Base-by-base conservation (phyloP, 768 basidiomycete genomes). In the Xanthoconium purpureum region DNA sequence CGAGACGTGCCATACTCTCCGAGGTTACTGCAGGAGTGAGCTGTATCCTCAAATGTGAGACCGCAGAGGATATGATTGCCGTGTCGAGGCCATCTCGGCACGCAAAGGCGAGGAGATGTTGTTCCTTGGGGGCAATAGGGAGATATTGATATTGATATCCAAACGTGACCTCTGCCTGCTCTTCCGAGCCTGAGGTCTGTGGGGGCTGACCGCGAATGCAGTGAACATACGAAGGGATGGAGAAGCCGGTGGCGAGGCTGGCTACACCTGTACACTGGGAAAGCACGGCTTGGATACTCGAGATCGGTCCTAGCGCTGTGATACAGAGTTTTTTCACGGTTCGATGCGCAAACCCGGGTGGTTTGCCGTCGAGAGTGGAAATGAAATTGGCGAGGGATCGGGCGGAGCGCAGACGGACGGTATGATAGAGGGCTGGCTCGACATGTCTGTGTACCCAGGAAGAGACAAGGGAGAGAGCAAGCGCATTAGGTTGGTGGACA, bases 1-100 rank as follows among this genome's bases (percentile, higher is more conserved):
- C 30, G 10, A 64, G 63, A 10, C 42, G 56, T 13, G 47, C 50
- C 7, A 65, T 6, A 37, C 37, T 55, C 29, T 51, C 42, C 3
- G 43, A 29, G 28, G 63, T 57, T 36, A 54, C 47, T 3, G 49
- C 53, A 12, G 55, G 40, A 2, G 72, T 63, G 43, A 73, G 59
- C 52, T 73, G 70, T 12, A 73, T 58, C 54, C 75, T 71, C 24
- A 74, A 64, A 52, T 65, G 73, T 2, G 74, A 73, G 36, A 73
- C 68, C 20, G 63, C 36, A 6, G 71, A 64, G 6, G 61, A 64
- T 44, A 74, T 60, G 42, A 73, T 56, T 10, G 64, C 55, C 37
- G 66, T 60, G 56, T 74, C 71, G 63, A 74, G 67, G 3, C 74
- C 72, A 35, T 44, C 54, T 17, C 74, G 69, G 51, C 73, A 73